Conservation (phyloP, 768 basidiomycete species). For the Lactifluus pinguis region DNA sequence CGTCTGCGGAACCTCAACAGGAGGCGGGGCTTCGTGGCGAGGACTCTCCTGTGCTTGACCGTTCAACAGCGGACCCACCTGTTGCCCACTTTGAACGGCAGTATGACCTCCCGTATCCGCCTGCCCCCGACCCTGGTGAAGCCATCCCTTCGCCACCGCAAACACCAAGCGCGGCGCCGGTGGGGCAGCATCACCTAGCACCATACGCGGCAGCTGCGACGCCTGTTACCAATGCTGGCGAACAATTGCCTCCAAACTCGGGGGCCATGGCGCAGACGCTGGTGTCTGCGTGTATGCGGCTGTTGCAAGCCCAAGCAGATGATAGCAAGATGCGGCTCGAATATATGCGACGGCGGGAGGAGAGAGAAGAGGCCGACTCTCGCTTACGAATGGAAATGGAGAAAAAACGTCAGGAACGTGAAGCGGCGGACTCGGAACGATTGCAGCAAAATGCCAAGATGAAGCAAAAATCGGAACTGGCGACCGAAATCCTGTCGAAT, state of each 20-base stretch:
- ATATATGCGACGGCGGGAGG: slow-evolving; percentile 55
- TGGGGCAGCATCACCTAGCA: slow-evolving; percentile 9
- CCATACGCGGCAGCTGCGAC: slow-evolving; percentile 11
- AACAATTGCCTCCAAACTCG: slow-evolving; percentile 40
- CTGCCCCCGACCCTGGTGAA: slow-evolving; percentile 17
- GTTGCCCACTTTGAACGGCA: slow-evolving; percentile 16
- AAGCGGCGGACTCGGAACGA: slow-evolving; percentile 47
- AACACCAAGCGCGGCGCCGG: slow-evolving; percentile 15
- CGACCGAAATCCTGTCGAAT: slow-evolving; percentile 58
- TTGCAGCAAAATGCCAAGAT: slow-evolving; percentile 40
- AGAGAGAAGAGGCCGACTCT: slow-evolving; percentile 58
- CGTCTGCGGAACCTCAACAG: slow-evolving; percentile 8
- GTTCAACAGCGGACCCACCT: slow-evolving; percentile 12
- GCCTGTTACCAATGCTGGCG: slow-evolving; percentile 20
- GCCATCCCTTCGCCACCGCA: slow-evolving; percentile 19
- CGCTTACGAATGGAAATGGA: slow-evolving; percentile 42
- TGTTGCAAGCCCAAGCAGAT: slow-evolving; percentile 58
- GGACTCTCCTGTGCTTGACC: slow-evolving; percentile 12
- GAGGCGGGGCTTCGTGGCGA: slow-evolving; percentile 15
- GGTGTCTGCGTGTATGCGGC: slow-evolving; percentile 47
- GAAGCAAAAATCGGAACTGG: slow-evolving; percentile 57
- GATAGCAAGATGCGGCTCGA: slow-evolving; percentile 64
- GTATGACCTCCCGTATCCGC: slow-evolving; percentile 7
- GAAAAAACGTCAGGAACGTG: slow-evolving; percentile 44
- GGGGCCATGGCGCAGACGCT: slow-evolving; percentile 44